A percentile compares a stretch with the other conserved stretches of the same genome.
Conservation (phyloP, 2,329 filamentous ascomycete species). For the Ascochyta pisi region DNA sequence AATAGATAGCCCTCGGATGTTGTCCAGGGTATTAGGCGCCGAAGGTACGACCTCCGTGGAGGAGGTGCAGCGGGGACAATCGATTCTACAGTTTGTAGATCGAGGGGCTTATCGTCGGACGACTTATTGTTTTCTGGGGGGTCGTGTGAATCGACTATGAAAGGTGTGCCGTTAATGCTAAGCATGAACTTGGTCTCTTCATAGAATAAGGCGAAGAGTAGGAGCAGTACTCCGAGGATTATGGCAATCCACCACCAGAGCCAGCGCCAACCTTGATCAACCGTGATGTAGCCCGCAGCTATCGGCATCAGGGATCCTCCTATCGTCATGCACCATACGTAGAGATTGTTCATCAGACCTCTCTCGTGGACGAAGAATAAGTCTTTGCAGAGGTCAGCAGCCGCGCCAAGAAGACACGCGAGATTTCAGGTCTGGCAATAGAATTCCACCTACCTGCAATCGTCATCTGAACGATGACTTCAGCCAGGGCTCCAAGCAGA, state of each 20-base stretch:
- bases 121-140: not conserved
- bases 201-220: slow-evolving; percentile 55
- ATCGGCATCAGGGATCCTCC: slow-evolving; percentile 51
- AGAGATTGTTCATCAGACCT: slow-evolving; percentile 57
- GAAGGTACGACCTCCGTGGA: slow-evolving; percentile 12
- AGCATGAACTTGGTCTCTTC: slow-evolving; percentile 44
- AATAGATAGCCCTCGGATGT: slow-evolving; percentile 7
- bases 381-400: slow-evolving; percentile 26
- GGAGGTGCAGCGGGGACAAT: not conserved
- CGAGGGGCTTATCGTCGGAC: not conserved
- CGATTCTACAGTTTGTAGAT: slow-evolving; percentile 9
- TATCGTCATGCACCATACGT: slow-evolving; percentile 49
- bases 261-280: slow-evolving; percentile 57
- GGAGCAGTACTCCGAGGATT: slow-evolving; percentile 23
- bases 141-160: not conserved
- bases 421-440: not conserved
- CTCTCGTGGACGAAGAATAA: slow-evolving; percentile 59
- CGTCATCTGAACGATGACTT: slow-evolving; percentile 57
- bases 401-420: not conserved
- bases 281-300: slow-evolving; percentile 52
- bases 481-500: slow-evolving; percentile 53
- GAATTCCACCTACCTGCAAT: slow-evolving; percentile 43
- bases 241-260: slow-evolving; percentile 57
- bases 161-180: slow-evolving; percentile 14
- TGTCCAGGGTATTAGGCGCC: slow-evolving; percentile 4